These are phyloP conservation scores for Hypoxylon crocopeplum DNA, from an alignment of 495 filamentous ascomycete genomes.

Conservation along the genomic window DNA sequence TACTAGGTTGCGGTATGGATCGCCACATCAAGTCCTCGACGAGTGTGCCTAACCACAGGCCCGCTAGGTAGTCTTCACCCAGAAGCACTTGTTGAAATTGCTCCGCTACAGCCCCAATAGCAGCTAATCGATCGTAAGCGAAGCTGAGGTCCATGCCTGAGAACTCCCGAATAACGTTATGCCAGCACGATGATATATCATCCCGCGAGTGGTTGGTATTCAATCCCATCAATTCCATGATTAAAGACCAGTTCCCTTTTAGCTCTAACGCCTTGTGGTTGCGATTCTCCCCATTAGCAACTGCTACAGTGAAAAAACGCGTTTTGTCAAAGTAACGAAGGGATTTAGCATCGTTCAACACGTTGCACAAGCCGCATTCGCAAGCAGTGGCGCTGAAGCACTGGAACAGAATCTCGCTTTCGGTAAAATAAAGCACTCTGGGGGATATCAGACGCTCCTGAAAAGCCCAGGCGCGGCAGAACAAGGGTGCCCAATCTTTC, in stretches of 20 bases:
- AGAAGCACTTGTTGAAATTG: constrained; percentile 4
- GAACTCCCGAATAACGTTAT: not conserved
- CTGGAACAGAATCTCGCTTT: constrained; percentile 9
- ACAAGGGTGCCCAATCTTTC: not conserved
- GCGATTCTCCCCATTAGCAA: no score
- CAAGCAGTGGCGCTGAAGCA: not conserved
- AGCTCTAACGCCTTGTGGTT: no score
- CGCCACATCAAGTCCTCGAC: constrained; percentile 7
- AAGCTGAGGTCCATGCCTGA: not conserved
- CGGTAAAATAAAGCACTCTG: constrained; percentile 4
- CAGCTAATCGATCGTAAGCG: not conserved
- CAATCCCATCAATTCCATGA: no score
- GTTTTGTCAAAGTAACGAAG: no score
- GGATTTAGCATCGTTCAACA: no score
- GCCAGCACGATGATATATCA: no score
- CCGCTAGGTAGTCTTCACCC: not conserved
- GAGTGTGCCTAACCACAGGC: constrained; percentile 2
- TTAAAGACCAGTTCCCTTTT: no score
- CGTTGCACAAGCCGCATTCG: constrained; percentile 1
- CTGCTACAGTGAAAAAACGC: no score
- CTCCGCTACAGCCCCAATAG: not conserved
- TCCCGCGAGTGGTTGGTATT: no score
- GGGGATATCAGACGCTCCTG: constrained; percentile 15
- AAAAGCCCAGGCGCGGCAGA: constrained; percentile 6
- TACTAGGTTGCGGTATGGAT: not conserved